Percentiles rank a stretch among this genome's conserved stretches.
phyloP scores from a whole-genome alignment of 2,329 filamentous ascomycete species.

The Venturia aucupariae region DNA sequence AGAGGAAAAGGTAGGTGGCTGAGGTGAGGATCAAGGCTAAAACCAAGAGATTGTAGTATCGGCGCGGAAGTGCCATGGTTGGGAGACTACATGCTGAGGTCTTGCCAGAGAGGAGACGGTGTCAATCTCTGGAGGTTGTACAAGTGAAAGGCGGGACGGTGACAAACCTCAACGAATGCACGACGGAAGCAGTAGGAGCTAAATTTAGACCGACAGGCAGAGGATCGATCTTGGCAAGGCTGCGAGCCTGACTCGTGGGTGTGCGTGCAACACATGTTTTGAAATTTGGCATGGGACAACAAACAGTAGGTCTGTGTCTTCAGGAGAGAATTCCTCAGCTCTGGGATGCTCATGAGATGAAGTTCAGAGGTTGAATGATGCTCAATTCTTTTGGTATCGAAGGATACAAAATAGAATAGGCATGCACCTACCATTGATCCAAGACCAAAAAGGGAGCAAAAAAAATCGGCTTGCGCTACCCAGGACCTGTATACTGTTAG shows the following conservation, averaged over 20 bases:
- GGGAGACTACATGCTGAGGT: not conserved
- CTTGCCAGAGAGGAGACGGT: not conserved
- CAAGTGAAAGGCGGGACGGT: not conserved
- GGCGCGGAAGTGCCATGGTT: conserved; percentile 9
- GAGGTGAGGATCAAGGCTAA: not conserved
- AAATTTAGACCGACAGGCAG: not conserved
- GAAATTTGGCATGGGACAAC: not conserved
- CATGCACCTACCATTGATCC: not conserved
- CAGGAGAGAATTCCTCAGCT: not conserved
- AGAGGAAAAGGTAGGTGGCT: not conserved
- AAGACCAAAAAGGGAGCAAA: not conserved
- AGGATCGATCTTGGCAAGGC: not conserved
- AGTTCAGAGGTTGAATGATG: not conserved
- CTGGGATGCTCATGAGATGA: not conserved
- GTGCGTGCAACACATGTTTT: not conserved
- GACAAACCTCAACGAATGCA: not conserved
- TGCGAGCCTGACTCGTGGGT: not conserved
- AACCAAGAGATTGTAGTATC: not conserved
- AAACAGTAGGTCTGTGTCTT: not conserved
- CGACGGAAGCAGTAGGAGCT: not conserved
- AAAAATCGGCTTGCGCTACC: not conserved
- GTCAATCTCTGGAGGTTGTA: not conserved
- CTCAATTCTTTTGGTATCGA: not conserved
- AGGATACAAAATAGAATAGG: not conserved
- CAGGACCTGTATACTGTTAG: not conserved